Evolutionary conservation across 202 grass and related monocot genomes (phyloP).

Genomic region (Cymbopogon flexuosus): DNA sequence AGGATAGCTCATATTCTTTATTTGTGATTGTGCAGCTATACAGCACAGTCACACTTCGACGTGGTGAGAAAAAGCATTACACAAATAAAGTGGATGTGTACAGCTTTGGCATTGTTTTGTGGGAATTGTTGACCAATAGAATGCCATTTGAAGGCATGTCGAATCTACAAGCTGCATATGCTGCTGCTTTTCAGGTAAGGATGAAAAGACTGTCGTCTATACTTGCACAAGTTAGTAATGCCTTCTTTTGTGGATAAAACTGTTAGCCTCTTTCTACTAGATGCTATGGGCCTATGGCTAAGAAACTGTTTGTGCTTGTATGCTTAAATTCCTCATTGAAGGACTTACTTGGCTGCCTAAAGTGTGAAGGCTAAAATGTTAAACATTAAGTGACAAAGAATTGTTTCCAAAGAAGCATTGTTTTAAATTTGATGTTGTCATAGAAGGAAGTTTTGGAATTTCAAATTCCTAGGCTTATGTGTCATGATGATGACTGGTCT

Average conservation of each 20-base stretch:
- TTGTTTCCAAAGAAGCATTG: background rate
- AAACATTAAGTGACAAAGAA: background rate
- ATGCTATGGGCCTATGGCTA: background rate
- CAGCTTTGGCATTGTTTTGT: conserved; percentile 97
- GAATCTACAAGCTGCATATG: conserved; percentile 96
- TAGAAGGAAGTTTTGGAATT: background rate
- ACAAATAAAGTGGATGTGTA: conserved; percentile 99
- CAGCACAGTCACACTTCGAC: conserved; percentile 89
- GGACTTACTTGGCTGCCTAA: background rate
- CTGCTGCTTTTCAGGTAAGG: conserved; percentile 92
- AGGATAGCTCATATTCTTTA: conserved; percentile 16
- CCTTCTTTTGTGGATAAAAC: conserved; percentile 22
- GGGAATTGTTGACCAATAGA: conserved; percentile 93
- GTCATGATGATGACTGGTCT: background rate
- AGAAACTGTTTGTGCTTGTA: background rate
- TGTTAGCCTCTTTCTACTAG: conserved; percentile 7
- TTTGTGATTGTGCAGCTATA: conserved; percentile 58
- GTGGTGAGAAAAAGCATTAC: conserved; percentile 98
- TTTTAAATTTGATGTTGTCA: conserved; percentile 2
- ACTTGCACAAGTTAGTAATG: conserved; percentile 15
- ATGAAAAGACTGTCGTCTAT: background rate
- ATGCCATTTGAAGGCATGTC: conserved; percentile 99
- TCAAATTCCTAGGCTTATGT: background rate
- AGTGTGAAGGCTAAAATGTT: conserved; percentile 5
- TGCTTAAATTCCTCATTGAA: background rate